Percentiles rank a stretch among this genome's conserved stretches.
Conservation (phyloP, 2,329 filamentous ascomycete species). For the Phialophora expanda region DNA sequence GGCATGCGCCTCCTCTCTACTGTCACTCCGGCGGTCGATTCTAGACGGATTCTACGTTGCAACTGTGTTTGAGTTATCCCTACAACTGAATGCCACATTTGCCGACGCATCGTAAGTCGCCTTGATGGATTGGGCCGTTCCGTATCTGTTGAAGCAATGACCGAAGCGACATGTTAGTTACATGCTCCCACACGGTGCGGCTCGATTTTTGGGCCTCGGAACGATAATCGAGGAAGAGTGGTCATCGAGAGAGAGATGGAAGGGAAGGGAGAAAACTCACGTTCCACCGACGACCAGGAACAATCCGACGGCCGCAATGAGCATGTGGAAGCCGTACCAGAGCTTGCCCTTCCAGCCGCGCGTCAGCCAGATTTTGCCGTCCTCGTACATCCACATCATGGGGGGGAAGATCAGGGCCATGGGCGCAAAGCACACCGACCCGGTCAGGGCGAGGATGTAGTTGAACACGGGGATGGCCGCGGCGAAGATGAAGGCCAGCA, state of each 20-base stretch:
- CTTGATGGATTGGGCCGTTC: neutral
- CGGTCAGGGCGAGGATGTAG: slow-evolving; percentile 56
- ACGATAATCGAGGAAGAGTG: neutral
- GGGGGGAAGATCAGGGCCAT: slow-evolving; percentile 56
- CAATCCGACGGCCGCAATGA: neutral
- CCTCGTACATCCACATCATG: slow-evolving; percentile 58
- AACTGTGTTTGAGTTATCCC: neutral
- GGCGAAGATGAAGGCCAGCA: slow-evolving; percentile 54
- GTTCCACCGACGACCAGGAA: neutral
- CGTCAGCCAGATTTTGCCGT: neutral
- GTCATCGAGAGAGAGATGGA: no score
- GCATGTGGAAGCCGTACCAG: neutral
- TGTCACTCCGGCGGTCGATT: no score
- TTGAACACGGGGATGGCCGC: slow-evolving; percentile 62
- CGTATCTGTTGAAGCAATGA: neutral
- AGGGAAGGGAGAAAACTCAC: neutral
- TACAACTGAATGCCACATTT: neutral
- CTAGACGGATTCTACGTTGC: no score
- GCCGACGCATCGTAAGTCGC: neutral
- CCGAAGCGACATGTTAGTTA: neutral
- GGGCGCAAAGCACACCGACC: slow-evolving; percentile 59
- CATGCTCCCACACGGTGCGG: neutral
- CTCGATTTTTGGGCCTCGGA: neutral
- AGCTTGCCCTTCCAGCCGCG: neutral
- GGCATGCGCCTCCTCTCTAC: no score